These are phyloP conservation scores for Botrytis aclada DNA, from an alignment of 2,329 filamentous ascomycete genomes.

Conservation along the genomic window DNA sequence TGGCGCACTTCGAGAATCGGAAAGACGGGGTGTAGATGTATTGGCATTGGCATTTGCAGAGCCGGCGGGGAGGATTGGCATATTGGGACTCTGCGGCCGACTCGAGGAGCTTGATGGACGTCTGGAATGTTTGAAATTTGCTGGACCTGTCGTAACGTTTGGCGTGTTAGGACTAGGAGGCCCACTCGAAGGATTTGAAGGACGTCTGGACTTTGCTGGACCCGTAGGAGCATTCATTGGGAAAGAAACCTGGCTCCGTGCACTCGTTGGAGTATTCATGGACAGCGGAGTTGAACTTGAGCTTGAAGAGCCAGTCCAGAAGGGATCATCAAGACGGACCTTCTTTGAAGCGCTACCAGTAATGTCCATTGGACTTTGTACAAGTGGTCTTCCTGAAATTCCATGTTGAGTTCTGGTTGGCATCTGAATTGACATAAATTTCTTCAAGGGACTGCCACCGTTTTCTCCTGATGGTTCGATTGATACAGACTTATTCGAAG, in stretches of 20 bases:
- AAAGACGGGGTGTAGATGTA: background rate
- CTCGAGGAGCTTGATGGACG: background rate
- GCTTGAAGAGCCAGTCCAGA: background rate
- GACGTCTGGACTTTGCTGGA: background rate
- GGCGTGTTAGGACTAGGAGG: background rate
- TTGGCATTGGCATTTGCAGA: background rate
- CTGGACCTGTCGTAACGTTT: background rate
- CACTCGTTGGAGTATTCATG: background rate
- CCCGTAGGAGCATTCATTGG: background rate
- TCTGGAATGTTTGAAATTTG: background rate
- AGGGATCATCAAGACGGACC: background rate
- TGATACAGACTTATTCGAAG: background rate
- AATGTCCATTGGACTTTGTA: background rate
- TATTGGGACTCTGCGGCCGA: background rate
- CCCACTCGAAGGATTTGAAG: background rate
- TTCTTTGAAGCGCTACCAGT: background rate
- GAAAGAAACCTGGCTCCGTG: background rate
- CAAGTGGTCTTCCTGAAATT: background rate
- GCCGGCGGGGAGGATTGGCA: background rate
- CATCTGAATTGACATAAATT: background rate
- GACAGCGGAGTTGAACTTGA: background rate
- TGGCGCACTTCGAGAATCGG: background rate
- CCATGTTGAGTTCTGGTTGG: background rate
- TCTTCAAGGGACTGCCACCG: too few species aligned
- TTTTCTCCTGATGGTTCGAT: background rate